phyloP scores from a whole-genome alignment of 768 basidiomycete species.

The Mycena pura region DNA sequence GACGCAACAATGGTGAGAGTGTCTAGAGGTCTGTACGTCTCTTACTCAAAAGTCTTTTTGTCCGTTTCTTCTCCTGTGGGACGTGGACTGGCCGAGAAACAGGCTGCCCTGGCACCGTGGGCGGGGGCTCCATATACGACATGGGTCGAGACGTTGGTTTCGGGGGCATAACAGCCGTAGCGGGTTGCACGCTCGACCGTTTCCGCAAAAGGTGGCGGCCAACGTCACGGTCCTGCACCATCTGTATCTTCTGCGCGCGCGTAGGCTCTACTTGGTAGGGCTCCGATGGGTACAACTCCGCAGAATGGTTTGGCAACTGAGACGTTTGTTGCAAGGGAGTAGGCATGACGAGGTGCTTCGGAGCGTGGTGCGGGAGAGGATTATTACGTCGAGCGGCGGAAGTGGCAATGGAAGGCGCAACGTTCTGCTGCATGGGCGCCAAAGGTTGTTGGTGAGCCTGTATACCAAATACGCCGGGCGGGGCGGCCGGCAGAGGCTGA shows the following conservation, averaged over 20 bases:
- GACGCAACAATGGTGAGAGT: background rate
- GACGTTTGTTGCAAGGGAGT: slow-evolving; percentile 58
- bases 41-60: slow-evolving; percentile 52
- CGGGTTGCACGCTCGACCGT: background rate
- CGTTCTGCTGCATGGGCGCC: slow-evolving; percentile 3
- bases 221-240: slow-evolving; percentile 16
- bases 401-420: slow-evolving; percentile 22
- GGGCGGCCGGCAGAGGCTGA: slow-evolving; percentile 5
- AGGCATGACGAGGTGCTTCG: slow-evolving; percentile 78
- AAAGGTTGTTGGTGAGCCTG: background rate
- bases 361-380: slow-evolving; percentile 48
- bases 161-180: background rate
- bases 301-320: slow-evolving; percentile 11
- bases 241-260: slow-evolving; percentile 20
- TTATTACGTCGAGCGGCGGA: slow-evolving; percentile 18
- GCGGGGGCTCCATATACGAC: slow-evolving; percentile 25
- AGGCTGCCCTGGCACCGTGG: slow-evolving; percentile 16
- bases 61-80: slow-evolving; percentile 37
- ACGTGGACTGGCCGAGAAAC: slow-evolving; percentile 30
- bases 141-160: slow-evolving; percentile 12
- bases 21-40: slow-evolving; percentile 43
- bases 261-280: slow-evolving; percentile 16
- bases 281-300: background rate
- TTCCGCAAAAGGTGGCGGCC: slow-evolving; percentile 20
- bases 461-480: background rate